These are phyloP conservation scores for Arthrinium phaeospermum DNA, from an alignment of 2,329 filamentous ascomycete genomes.

Conservation along the genomic window DNA sequence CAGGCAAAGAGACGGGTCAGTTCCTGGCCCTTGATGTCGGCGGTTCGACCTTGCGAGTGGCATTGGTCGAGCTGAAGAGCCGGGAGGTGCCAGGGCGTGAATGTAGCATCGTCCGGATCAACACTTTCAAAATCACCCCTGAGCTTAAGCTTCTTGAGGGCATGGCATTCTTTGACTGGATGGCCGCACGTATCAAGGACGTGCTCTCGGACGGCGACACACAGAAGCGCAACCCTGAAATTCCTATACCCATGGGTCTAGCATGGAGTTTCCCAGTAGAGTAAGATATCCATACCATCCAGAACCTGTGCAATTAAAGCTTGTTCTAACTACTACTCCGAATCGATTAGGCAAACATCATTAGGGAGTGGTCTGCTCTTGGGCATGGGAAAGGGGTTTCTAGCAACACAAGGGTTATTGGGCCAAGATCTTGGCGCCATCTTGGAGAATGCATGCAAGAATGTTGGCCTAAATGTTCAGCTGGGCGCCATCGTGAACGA, in stretches of 20 bases:
- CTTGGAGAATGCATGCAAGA: slow-evolving; percentile 59
- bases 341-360: slow-evolving; percentile 64
- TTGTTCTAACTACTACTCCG: background rate
- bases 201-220: slow-evolving; percentile 55
- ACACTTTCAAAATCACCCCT: slow-evolving; percentile 61
- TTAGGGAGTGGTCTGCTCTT: slow-evolving; percentile 63
- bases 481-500: slow-evolving; percentile 71
- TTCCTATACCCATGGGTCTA: slow-evolving; percentile 62
- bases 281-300: slow-evolving; percentile 49
- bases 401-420: slow-evolving; percentile 61
- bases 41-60: slow-evolving; percentile 70
- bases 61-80: slow-evolving; percentile 64
- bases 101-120: slow-evolving; percentile 59
- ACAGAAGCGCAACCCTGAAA: slow-evolving; percentile 42
- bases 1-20: slow-evolving; percentile 62
- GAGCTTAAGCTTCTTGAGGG: slow-evolving; percentile 63
- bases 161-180: slow-evolving; percentile 70
- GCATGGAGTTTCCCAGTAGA: slow-evolving; percentile 76
- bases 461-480: slow-evolving; percentile 57
- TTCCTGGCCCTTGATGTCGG: slow-evolving; percentile 72
- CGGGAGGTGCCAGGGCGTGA: slow-evolving; percentile 46
- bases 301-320: too few species aligned
- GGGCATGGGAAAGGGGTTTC: slow-evolving; percentile 71
- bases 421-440: slow-evolving; percentile 66
- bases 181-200: slow-evolving; percentile 64